Base-by-base conservation (phyloP, 2,329 filamentous ascomycete genomes). In the Alternaria sp. region DNA sequence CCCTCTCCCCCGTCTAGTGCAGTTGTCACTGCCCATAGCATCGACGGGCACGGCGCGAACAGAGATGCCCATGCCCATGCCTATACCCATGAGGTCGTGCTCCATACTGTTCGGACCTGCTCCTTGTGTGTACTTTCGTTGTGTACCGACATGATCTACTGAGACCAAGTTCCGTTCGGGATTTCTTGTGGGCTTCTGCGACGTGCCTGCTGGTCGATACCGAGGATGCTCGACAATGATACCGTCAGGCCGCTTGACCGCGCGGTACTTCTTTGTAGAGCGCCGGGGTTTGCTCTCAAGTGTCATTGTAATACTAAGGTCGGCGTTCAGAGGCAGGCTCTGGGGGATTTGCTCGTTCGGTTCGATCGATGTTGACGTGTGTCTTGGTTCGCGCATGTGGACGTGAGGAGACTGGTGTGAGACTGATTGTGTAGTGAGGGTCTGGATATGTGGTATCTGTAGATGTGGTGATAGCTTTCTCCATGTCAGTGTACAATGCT, bases 221-320 rank as follows among this genome's bases (percentile, higher is more conserved):
- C 55, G 65, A 23, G 68, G 71, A 30, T 55, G 49, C 10, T 71
- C 68, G 21, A 70, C 61, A 14, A 73, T 58, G 21, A 72, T 60
- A 8, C 70, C 68, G 54, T 70, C 70, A 4, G 66, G 54, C 10
- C 67, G 68, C 23, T 66, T 37, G 21, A 69, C 37, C 3, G 61
- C 62, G 15, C 64, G 63, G 51, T 69, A 66, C 26, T 61, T 66
- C 20, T 60, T 63, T 14, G 61, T 49, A 10, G 45, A 30, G 30
- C 46, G 57, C 47, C 60, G 63, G 11, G 61, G 6, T 12, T 58
- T 61, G 25, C 18, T 54, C 30, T 46, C 28, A 14, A 49, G 14
- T 5, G 53, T 59, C 33, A 63, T 53, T 21, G 49, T 55, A 20
- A 58, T 63, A 12, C 20, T 47, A 8, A 58, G 62, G 11, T 28